Base-by-base conservation (phyloP, 768 basidiomycete genomes). In the Mycena alexandri region DNA sequence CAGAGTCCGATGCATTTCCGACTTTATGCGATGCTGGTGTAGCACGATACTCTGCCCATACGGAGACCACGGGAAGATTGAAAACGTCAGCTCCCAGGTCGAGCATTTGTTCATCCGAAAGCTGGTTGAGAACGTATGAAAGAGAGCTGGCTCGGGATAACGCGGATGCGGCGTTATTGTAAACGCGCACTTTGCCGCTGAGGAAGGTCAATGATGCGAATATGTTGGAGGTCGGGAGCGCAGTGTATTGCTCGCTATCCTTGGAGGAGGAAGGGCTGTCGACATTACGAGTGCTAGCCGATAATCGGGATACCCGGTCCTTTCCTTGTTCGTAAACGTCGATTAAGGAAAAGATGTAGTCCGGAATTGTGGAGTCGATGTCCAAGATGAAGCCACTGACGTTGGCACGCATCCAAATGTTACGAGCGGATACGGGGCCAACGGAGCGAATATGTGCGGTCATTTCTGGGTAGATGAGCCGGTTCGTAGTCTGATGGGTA, bases 311-410 rank as follows among this genome's bases (percentile, higher is more conserved):
- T 48, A 97, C 86, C 6, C 93, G 86, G 68, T 92, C 90, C 78
- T 91, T 91, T 24, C 95, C 94, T 75, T 87, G 87, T 61, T 85
- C 88, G 78, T 95, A 96, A 33, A 96, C 94, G 65, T 95, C 93
- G 47, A 94, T 84, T 25, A 96, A 80, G n/a, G 93, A 89, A 75
- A 91, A 93, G 9, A 94, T 81, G 73, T 88, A 93, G 67, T 88
- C 87, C 5, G 93, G 87, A 61, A 96, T 92, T 25, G 86, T 85
- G 0, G 94, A 89, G 75, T 96, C 94, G 24, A 97, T 80, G 73
- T 96, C 93, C 63, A 96, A 81, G 53, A 93, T 84, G 75, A 96
- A 95, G 14, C 95, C 95, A 73, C 89, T 92, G 72, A 97, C 91
- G 57, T 84, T 86, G 2, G 92, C 92, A 29, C 81, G 80, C 61